These are phyloP conservation scores for Debaryomyces hansenii DNA, from an alignment of 805 yeast species.

Conservation along the genomic window DNA sequence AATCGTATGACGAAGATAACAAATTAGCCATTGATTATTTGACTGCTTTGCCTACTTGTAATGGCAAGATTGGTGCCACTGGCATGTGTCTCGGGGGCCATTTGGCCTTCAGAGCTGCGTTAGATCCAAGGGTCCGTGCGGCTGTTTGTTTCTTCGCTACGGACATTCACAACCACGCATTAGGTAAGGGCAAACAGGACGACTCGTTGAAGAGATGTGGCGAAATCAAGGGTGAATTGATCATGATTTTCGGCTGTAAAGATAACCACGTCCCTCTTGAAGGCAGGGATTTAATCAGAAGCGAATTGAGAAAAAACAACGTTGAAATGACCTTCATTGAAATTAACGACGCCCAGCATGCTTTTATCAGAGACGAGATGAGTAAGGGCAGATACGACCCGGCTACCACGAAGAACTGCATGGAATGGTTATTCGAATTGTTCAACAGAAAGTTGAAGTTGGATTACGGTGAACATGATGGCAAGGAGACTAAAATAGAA, in stretches of 20 bases:
- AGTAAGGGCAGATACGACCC: slow-evolving; percentile 83
- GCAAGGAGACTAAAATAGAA: slow-evolving; percentile 50
- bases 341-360: slow-evolving; percentile 78
- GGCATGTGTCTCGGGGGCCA: slow-evolving; percentile 91
- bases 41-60: slow-evolving; percentile 56
- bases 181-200: slow-evolving; percentile 64
- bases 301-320: slow-evolving; percentile 53
- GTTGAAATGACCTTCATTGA: slow-evolving; percentile 73
- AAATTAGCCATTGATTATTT: slow-evolving; percentile 64
- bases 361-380: slow-evolving; percentile 75
- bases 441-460: slow-evolving; percentile 66
- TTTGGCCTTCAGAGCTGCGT: slow-evolving; percentile 67
- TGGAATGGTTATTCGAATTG: slow-evolving; percentile 67
- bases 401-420: slow-evolving; percentile 67
- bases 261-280: slow-evolving; percentile 80
- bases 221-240: slow-evolving; percentile 59
- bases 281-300: slow-evolving; percentile 72
- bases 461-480: slow-evolving; percentile 66
- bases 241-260: slow-evolving; percentile 73
- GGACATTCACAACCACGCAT: slow-evolving; percentile 67
- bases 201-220: slow-evolving; percentile 60
- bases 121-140: slow-evolving; percentile 64
- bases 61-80: slow-evolving; percentile 74
- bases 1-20: slow-evolving; percentile 76
- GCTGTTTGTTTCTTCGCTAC: slow-evolving; percentile 79